These are phyloP conservation scores for Pseudogymnoascus sp. DNA, from an alignment of 2,329 filamentous ascomycete species.

Conservation along the genomic window DNA sequence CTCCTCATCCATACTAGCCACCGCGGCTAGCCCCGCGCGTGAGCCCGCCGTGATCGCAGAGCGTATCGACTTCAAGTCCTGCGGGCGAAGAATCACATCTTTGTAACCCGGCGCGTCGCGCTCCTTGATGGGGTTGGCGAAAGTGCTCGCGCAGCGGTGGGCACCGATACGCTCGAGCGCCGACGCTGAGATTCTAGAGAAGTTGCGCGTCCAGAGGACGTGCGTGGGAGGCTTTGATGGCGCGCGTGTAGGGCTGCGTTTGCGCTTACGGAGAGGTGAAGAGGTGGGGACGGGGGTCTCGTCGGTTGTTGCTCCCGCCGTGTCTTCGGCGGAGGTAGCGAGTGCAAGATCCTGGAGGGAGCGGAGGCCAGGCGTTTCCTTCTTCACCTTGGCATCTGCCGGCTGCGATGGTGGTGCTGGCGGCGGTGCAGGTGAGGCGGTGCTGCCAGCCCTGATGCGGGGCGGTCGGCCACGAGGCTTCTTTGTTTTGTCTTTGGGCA, in stretches of 20 bases:
- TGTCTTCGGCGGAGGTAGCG: constrained; percentile 9
- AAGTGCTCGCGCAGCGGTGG: constrained; percentile 72
- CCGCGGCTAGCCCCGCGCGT: constrained; percentile 52
- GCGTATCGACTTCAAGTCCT: constrained; percentile 71
- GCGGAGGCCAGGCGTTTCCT: constrained; percentile 21
- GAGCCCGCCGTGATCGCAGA: constrained; percentile 67
- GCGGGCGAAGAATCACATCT: constrained; percentile 63
- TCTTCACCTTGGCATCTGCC: constrained; percentile 30
- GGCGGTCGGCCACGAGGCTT: constrained; percentile 12
- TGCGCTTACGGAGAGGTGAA: constrained; percentile 41
- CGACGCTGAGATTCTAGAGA: constrained; percentile 63
- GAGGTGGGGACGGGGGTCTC: constrained; percentile 31
- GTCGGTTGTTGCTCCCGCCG: constrained; percentile 43
- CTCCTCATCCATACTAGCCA: constrained; percentile 49
- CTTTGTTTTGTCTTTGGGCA: constrained; percentile 11
- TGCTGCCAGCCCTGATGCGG: constrained; percentile 22
- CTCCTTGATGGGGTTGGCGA: constrained; percentile 66
- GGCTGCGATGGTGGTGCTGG: neutral
- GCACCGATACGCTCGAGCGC: constrained; percentile 69
- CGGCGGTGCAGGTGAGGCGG: constrained; percentile 18
- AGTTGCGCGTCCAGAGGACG: constrained; percentile 67
- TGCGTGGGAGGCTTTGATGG: constrained; percentile 52
- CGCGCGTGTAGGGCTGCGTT: constrained; percentile 41
- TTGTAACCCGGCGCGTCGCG: constrained; percentile 69
- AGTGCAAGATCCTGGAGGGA: constrained; percentile 36